Evolutionary conservation across 495 filamentous ascomycete genomes (phyloP).

Genomic region (Neurospora pannonica): DNA sequence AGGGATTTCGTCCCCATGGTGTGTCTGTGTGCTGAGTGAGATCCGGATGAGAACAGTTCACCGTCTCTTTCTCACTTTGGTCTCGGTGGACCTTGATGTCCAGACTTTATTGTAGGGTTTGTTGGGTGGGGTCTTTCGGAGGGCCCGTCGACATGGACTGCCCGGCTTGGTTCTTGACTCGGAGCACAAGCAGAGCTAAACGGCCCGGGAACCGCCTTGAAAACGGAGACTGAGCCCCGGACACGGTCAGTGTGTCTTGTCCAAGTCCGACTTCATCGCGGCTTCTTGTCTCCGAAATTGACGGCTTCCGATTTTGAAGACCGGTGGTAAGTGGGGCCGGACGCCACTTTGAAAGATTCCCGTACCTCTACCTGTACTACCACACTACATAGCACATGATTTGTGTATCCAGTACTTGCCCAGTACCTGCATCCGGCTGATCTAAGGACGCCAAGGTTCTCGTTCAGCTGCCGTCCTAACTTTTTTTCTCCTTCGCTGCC

Average conservation of each 20-base stretch:
- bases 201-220: background rate
- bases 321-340: background rate
- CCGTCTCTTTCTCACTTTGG: constrained; percentile 1
- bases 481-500: background rate
- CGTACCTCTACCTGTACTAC: background rate
- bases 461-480: background rate
- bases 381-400: background rate
- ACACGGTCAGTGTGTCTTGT: background rate
- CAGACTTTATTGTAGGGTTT: background rate
- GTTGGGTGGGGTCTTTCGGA: background rate
- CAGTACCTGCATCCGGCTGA: background rate
- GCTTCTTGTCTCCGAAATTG: background rate
- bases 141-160: background rate
- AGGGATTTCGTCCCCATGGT: constrained; percentile 23
- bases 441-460: background rate
- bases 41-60: background rate
- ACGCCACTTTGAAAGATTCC: background rate
- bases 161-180: background rate
- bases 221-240: background rate
- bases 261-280: background rate
- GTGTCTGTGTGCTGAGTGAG: background rate
- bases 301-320: background rate
- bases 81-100: background rate
- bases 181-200: background rate
- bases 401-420: background rate